Base-by-base conservation (phyloP, 2,329 filamentous ascomycete species). In the Arthrobotrys conoides region DNA sequence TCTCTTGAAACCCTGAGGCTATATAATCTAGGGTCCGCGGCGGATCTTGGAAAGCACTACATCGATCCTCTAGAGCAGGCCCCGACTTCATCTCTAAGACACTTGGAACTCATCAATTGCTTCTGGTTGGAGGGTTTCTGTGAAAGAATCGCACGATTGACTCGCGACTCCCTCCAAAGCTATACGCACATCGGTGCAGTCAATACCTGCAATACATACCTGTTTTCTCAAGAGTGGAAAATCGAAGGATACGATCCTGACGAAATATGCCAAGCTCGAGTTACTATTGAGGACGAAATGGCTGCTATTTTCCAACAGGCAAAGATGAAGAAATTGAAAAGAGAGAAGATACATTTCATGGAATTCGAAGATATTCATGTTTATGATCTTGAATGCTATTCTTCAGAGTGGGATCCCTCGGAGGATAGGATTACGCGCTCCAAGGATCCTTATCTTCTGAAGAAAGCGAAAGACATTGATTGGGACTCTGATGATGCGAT, bases 41-140 rank as follows among this genome's bases (percentile, higher is more conserved):
- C 36, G 36, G 8, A 14, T 5, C 9, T 38, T 2, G 36, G 9
- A 14, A 9, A 2, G 4, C 4, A 38, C 36, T 10, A 3, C 36
- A 38, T 5, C 9, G 9, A 18, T 12, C 5, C 14, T 14, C 20
- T 8, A 4, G 8, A 49, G 8, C 18, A 16, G 4, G 30, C 4
- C 14, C 6, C 18, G 2, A 38, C 20, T 24, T 63, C 53, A 14
- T 10, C 51, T 1, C 5, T 70, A n/a, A 70, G 63, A 49, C 67
- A 27, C 5, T 16, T 70, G 0, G 53, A 63, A 14, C 53, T 70
- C 1, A 24, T 61, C 9, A 18, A 51, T 24, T 70, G 36, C 22
- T 24, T 63, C 8, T n/a, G 6, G 0, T 10, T 16, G n/a, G 9
- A 33, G 10, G 24, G 24, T n/a, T 3, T 46, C 9, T 51, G 30